Evolutionary conservation across 169 alveolate species (phyloP).

Genomic region (Amoebophrya sp.): DNA sequence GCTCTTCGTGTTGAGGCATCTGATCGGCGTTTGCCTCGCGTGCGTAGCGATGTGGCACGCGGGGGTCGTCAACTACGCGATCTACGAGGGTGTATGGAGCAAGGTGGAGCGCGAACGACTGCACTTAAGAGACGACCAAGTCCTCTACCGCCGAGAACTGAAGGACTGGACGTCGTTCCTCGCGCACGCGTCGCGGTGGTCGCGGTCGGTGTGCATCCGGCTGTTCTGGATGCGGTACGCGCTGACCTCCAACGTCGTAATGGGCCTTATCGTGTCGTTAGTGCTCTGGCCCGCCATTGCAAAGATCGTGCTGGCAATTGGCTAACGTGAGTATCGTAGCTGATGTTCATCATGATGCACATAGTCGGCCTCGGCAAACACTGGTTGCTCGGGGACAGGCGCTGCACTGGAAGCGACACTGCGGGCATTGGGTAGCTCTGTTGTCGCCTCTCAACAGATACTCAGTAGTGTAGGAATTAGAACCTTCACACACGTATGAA

Average conservation of each 20-base stretch:
- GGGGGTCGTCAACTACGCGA: conserved; percentile 9
- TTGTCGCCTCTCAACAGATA: too few relatives aligned
- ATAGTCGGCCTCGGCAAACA: too few relatives aligned
- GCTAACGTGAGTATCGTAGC: too few relatives aligned
- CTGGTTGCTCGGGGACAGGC: too few relatives aligned
- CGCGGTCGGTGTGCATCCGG: background rate
- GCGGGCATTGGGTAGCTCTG: too few relatives aligned
- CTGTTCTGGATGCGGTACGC: conserved; percentile 11
- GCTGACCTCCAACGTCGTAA: background rate
- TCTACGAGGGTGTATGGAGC: background rate
- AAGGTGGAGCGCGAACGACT: background rate
- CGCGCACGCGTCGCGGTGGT: background rate
- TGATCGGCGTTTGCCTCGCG: conserved; percentile 11
- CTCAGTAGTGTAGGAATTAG: too few relatives aligned
- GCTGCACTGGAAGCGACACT: too few relatives aligned
- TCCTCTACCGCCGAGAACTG: background rate
- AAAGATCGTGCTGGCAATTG: background rate
- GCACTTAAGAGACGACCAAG: conserved; percentile 4
- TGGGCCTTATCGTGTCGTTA: background rate
- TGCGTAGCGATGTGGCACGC: conserved; percentile 15
- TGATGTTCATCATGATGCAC: too few relatives aligned
- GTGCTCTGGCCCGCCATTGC: conserved; percentile 8
- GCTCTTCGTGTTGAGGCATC: background rate
- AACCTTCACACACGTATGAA: too few relatives aligned
- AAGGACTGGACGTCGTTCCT: conserved; percentile 16